Evolutionary conservation across 805 yeast genomes (phyloP).

Genomic region (Yarrowia sp.): DNA sequence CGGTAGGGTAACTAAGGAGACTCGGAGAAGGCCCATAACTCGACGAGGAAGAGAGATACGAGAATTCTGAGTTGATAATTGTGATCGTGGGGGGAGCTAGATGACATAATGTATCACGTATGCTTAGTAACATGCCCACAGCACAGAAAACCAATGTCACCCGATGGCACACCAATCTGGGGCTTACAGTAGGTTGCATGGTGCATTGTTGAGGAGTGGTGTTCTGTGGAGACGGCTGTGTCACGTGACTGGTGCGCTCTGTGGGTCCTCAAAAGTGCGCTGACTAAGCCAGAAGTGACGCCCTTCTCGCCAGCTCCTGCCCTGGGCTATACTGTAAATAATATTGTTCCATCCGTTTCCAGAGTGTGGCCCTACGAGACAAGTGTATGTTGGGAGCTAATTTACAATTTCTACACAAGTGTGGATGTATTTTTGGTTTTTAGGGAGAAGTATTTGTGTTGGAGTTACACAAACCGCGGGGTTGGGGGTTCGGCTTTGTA

Average conservation of each 20-base stretch:
- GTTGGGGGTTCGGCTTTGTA: neutral
- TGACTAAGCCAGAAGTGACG: neutral
- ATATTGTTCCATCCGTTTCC: neutral
- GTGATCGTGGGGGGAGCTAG: neutral
- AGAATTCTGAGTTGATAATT: neutral
- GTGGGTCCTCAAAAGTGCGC: no score
- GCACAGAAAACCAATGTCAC: no score
- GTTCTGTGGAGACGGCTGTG: no score
- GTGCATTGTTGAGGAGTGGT: neutral
- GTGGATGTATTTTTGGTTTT: neutral
- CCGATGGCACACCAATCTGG: slow-evolving; percentile 4
- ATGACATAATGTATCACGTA: neutral
- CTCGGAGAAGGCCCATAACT: neutral
- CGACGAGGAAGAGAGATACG: neutral
- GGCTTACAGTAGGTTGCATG: slow-evolving; percentile 20
- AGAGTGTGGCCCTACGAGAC: neutral
- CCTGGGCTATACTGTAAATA: neutral
- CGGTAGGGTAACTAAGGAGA: slow-evolving; percentile 1
- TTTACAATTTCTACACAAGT: neutral
- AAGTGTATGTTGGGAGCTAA: neutral
- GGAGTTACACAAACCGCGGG: neutral
- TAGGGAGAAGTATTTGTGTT: no score
- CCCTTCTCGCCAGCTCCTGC: neutral
- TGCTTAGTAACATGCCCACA: no score
- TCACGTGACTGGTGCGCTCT: no score